phyloP scores from a whole-genome alignment of 176 grass and related monocot species.

The Echinochloa phyllopogon region DNA sequence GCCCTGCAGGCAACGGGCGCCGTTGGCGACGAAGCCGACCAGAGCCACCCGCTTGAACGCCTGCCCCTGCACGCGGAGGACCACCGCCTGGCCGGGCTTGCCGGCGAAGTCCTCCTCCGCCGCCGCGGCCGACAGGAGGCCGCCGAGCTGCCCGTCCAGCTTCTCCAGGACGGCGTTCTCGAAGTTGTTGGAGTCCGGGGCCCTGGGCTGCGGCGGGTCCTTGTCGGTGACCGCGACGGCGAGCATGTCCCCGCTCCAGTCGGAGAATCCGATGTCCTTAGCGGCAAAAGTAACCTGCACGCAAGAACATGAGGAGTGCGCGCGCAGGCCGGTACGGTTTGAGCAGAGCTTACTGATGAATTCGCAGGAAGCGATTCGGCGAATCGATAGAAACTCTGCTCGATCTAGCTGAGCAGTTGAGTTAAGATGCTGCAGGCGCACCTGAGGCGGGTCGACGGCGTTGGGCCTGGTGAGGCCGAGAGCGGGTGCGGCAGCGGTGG shows the following conservation, averaged over 20 bases:
- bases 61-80: constrained; percentile 71
- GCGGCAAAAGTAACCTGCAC: constrained; percentile 70
- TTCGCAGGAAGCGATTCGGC: background rate
- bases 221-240: constrained; percentile 81
- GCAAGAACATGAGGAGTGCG: background rate
- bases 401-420: constrained; percentile 17
- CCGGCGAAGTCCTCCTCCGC: constrained; percentile 86
- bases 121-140: constrained; percentile 67
- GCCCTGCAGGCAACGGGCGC: constrained; percentile 36
- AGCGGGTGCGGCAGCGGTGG: constrained; percentile 30
- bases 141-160: constrained; percentile 70
- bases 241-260: constrained; percentile 91
- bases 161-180: constrained; percentile 66
- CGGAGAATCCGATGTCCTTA: constrained; percentile 63
- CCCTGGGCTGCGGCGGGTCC: constrained; percentile 58
- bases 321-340: too few species aligned
- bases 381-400: background rate
- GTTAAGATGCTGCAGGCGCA: background rate
- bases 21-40: constrained; percentile 55
- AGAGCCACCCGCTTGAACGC: constrained; percentile 85
- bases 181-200: constrained; percentile 69
- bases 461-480: constrained; percentile 83
- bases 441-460: constrained; percentile 74
- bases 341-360: too few species aligned
- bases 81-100: constrained; percentile 70